Evolutionary conservation across 129 eudicot species (phyloP), one percentile per base, ranked within the genome.

Genomic region (Chrysanthemum makinoi): DNA sequence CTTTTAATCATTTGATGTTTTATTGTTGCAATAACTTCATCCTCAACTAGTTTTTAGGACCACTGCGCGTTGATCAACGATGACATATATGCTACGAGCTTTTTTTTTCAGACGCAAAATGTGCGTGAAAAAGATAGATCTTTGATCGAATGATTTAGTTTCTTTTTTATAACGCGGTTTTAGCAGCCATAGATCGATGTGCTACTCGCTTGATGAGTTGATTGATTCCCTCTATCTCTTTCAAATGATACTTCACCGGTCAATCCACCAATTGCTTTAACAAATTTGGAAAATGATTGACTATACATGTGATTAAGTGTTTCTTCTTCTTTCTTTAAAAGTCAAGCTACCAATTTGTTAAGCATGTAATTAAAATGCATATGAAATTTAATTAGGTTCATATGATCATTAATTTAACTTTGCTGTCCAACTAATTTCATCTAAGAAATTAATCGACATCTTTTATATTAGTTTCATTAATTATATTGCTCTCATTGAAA

Each of bases 41-140:
- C 67, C 72, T 76, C 89, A 82, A 84, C 85, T 82, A 74, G 81
- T 74, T 61, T 62, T 22, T 39, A 53, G 94, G 87, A 87, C 89
- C 94, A 87, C 94, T n/a, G n/a, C 54, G 52, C 10, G 68, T 46
- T 6, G 33, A 68, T 39, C 19, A 62, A 58, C 71, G 60, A 63
- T 56, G 28, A 10, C 30, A 53, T 33, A 68, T 61, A 70, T 28
- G 30, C 16, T 22, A 33, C 46, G 46, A 7, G 2, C 46, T 7
- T 39, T 39, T 49, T 49, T 51, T 73, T 69, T 62, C 26, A 57
- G 6, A 44, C 57, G 24, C 43, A 61, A 56, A 71, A 54, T 10
- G 17, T 39, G 64, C 50, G 60, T 44, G 60, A 53, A 67, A 79
- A 44, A 48, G 51, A 59, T 44, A 51, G 63, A 51, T 17, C 24